Evolutionary conservation across 2,329 filamentous ascomycete genomes (phyloP).

Genomic region (Cercospora canescens): DNA sequence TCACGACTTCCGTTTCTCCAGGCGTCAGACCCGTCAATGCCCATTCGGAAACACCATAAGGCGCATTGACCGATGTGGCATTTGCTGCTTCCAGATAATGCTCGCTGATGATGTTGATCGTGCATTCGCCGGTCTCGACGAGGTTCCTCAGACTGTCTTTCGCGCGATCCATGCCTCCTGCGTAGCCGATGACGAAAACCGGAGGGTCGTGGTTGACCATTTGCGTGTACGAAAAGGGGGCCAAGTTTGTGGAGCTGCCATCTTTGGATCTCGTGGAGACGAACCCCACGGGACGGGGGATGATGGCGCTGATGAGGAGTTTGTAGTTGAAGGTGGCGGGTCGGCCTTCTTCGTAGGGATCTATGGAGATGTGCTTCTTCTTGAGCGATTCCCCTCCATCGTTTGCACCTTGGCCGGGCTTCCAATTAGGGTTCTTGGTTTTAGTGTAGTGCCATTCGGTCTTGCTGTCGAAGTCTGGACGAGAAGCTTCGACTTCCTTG

Average conservation of each 20-base stretch:
- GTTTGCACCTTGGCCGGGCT: conserved; percentile 66
- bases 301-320: conserved; percentile 78
- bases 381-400: conserved; percentile 49
- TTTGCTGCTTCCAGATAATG: conserved; percentile 87
- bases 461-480: conserved; percentile 59
- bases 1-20: conserved; percentile 64
- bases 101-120: conserved; percentile 83
- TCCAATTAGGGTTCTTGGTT: conserved; percentile 66
- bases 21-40: conserved; percentile 73
- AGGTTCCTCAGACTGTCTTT: conserved; percentile 83
- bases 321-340: conserved; percentile 80
- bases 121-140: conserved; percentile 67
- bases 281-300: conserved; percentile 77
- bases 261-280: conserved; percentile 61
- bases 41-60: conserved; percentile 78
- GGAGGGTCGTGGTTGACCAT: conserved; percentile 84
- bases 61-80: conserved; percentile 73
- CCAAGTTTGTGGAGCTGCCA: conserved; percentile 70
- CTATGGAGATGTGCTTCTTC: conserved; percentile 71
- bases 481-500: conserved; percentile 66
- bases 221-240: conserved; percentile 86
- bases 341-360: conserved; percentile 73
- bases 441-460: conserved; percentile 59
- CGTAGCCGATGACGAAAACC: conserved; percentile 68
- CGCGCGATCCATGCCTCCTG: conserved; percentile 57